Percentiles rank a stretch among this genome's conserved stretches.
Conservation (phyloP, 257 asterid species). For the Hygrophila difformis region DNA sequence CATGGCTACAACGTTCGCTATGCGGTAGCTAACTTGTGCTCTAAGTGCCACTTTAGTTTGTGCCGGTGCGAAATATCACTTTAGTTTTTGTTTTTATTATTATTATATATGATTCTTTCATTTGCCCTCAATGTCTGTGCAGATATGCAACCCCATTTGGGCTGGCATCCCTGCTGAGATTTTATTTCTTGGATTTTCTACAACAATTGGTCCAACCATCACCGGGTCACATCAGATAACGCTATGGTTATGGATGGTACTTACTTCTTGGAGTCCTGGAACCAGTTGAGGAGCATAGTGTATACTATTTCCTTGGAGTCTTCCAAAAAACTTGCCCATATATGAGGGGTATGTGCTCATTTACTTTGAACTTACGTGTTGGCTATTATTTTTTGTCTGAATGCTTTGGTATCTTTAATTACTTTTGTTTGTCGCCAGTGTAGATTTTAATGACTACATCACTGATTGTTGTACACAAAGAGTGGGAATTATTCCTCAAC, state of each 20-base stretch:
- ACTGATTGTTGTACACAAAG: constrained; percentile 89
- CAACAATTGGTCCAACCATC: constrained; percentile 91
- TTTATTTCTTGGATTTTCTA: constrained; percentile 92
- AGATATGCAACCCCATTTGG: constrained; percentile 99
- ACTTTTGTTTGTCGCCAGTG: constrained; percentile 44
- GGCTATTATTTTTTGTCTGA: not conserved
- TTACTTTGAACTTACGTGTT: not conserved
- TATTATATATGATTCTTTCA: constrained; percentile 3
- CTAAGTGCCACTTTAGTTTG: not conserved
- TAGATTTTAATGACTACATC: constrained; percentile 99
- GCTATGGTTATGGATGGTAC: constrained; percentile 95
- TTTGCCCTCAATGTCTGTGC: constrained; percentile 5
- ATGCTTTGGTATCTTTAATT: constrained; percentile 15
- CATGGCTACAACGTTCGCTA: constrained; percentile 98
- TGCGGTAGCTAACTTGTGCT: constrained; percentile 41
- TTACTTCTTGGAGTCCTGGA: constrained; percentile 93
- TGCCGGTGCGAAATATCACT: not conserved
- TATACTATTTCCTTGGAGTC: constrained; percentile 95
- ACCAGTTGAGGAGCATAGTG: constrained; percentile 98
- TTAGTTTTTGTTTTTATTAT: too few species aligned
- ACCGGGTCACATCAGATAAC: constrained; percentile 96
- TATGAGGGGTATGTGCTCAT: constrained; percentile 78
- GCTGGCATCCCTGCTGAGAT: constrained; percentile 98
- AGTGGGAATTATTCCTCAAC: constrained; percentile 97
- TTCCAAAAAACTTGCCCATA: constrained; percentile 85